Percentiles rank a stretch among this genome's conserved stretches.
Conservation (phyloP, 768 basidiomycete species). For the Kwoniella sp. region DNA sequence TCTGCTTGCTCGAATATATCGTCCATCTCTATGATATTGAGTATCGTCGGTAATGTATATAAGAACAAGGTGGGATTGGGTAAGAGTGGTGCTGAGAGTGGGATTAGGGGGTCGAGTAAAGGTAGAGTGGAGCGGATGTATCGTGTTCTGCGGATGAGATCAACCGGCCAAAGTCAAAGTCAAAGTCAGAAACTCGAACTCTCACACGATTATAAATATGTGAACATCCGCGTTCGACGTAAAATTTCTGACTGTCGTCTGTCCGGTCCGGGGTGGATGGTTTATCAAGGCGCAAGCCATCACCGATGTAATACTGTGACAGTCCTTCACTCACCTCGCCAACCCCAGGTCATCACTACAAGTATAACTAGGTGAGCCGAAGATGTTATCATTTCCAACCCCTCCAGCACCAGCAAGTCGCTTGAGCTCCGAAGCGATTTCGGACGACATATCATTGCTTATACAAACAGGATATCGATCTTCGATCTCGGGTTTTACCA, state of each 20-base stretch:
- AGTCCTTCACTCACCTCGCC: conserved; percentile 16
- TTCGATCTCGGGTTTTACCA: conserved; percentile 35
- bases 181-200: no score
- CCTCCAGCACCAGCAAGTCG: not conserved
- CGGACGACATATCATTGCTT: conserved; percentile 13
- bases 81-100: conserved; percentile 58
- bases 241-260: no score
- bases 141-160: conserved; percentile 19
- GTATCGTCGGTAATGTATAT: conserved; percentile 72
- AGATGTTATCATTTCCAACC: no score
- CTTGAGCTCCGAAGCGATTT: conserved; percentile 18
- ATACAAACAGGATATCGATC: conserved; percentile 29
- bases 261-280: no score
- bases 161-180: no score
- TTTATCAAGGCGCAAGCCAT: no score
- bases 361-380: no score
- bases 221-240: no score
- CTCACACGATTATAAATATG: no score
- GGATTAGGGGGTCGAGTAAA: conserved; percentile 62
- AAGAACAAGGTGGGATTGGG: conserved; percentile 61
- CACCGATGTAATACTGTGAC: no score
- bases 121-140: conserved; percentile 40
- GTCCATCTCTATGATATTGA: conserved; percentile 68
- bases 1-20: conserved; percentile 58
- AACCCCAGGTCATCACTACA: conserved; percentile 5